Evolutionary conservation across 257 asterid species (phyloP), one percentile per base, ranked within the genome.

Genomic region (Solanum neorickii): DNA sequence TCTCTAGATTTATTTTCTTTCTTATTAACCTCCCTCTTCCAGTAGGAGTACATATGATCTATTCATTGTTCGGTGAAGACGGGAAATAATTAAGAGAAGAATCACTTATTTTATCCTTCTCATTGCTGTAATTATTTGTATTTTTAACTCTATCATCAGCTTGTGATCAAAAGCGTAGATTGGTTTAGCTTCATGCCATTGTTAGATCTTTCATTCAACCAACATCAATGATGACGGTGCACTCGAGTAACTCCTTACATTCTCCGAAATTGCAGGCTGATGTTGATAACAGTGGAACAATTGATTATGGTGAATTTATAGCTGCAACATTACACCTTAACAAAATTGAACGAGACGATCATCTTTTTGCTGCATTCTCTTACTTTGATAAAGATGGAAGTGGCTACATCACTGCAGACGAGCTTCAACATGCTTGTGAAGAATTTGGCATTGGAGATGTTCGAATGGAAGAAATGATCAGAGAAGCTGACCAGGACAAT

Each of bases 251-350:
- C 86, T 35, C 29, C 12, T 60, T 87, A 18, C 78, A 35, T 86
- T 91, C 70, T 86, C 70, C 39, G 83, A 60, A 88, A 70, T 88
- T 87, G 89, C 91, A 96, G 98, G 98, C 98, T 7, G 98, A 96
- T 89, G 96, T 95, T 70, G 98, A 94, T 88, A 96, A 96, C 91
- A 94, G 92, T 15, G 98, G 98, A 86, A 94, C 98, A 52, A 96
- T 96, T 66, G 98, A 96, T 88, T 96, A 96, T 33, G 96, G 94
- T 83, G 98, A 96, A 91, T 96, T 96, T 86, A 89, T 96, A 73
- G 98, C 98, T 47, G 98, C 98, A 60, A 94, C 98, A 35, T 83
- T 96, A 86, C 98, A 96, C 88, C 93, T 96, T 73, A 96, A 96
- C 93, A 92, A 95, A 88, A 91, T 94, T 23, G 98, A 94, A 87